Evolutionary conservation across 129 eudicot species (phyloP).

Genomic region (Helianthus tuberosus): DNA sequence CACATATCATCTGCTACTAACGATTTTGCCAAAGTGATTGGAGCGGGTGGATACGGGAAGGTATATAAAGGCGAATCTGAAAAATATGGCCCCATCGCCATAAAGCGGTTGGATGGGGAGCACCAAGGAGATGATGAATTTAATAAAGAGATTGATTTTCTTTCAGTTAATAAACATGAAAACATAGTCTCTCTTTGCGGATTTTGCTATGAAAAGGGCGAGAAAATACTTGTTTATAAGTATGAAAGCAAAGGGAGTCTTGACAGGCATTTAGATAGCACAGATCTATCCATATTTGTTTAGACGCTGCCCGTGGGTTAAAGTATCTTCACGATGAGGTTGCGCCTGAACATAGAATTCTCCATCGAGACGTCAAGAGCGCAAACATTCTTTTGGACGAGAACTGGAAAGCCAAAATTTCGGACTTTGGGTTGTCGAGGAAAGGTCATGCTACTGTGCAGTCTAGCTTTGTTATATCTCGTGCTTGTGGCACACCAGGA

Average conservation of each 20-base stretch:
- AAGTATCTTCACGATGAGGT: constrained; percentile 21
- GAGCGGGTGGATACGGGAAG: background rate
- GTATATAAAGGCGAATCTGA: background rate
- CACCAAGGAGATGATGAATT: background rate
- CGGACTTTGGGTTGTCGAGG: background rate
- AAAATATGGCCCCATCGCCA: background rate
- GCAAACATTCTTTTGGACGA: background rate
- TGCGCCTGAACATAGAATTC: background rate
- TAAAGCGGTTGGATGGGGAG: background rate
- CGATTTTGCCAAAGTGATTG: background rate
- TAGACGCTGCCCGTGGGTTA: constrained; percentile 15
- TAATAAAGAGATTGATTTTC: background rate
- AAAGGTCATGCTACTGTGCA: background rate
- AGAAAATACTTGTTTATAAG: constrained; percentile 41
- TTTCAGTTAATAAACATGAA: background rate
- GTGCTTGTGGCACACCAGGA: constrained; percentile 12
- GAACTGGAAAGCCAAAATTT: constrained; percentile 18
- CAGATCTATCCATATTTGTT: constrained; percentile 33
- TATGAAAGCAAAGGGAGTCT: constrained; percentile 33
- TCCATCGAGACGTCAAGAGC: constrained; percentile 31
- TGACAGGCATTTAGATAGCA: background rate
- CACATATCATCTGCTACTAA: background rate
- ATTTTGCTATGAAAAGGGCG: background rate
- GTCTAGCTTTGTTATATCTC: background rate
- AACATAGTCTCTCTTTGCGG: background rate